These are phyloP conservation scores for Leucocoprinus birnbaumii DNA, from an alignment of 768 basidiomycete species.

Conservation along the genomic window DNA sequence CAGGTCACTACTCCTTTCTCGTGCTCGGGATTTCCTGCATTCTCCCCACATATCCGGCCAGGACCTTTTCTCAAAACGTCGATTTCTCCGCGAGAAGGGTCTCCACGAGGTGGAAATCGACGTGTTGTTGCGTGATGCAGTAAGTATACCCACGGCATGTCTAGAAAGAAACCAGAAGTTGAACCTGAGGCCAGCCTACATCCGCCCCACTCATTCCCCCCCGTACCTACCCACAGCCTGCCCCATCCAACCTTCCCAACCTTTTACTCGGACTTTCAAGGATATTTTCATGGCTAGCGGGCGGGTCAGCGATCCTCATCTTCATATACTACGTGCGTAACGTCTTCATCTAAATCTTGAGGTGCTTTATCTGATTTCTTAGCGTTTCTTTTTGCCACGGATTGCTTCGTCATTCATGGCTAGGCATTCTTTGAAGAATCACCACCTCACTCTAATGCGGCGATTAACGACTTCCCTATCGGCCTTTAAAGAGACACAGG, in stretches of 20 bases:
- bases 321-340: conserved; percentile 65
- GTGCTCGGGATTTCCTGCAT: conserved; percentile 61
- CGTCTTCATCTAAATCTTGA: not conserved
- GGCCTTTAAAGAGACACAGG: conserved; percentile 54
- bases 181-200: conserved; percentile 22
- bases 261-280: conserved; percentile 61
- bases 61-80: conserved; percentile 51
- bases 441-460: conserved; percentile 55
- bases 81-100: conserved; percentile 71
- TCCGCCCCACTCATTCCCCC: conserved; percentile 59
- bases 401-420: conserved; percentile 57
- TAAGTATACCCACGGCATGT: conserved; percentile 27
- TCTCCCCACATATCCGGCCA: conserved; percentile 66
- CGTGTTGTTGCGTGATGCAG: conserved; percentile 51
- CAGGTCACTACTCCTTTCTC: conserved; percentile 43
- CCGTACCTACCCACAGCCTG: conserved; percentile 66
- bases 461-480: conserved; percentile 54
- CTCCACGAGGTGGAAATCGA: conserved; percentile 60
- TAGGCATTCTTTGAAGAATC: conserved; percentile 55
- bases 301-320: conserved; percentile 55
- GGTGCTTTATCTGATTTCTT: conserved; percentile 11
- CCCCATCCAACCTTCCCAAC: conserved; percentile 67
- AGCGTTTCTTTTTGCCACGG: conserved; percentile 72
- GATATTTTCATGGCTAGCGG: conserved; percentile 64
- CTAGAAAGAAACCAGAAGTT: not conserved